Evolutionary conservation across 306 rosid genomes (phyloP), one percentile per base, ranked within the genome.

Genomic region (Pterocarpus macrocarpus): DNA sequence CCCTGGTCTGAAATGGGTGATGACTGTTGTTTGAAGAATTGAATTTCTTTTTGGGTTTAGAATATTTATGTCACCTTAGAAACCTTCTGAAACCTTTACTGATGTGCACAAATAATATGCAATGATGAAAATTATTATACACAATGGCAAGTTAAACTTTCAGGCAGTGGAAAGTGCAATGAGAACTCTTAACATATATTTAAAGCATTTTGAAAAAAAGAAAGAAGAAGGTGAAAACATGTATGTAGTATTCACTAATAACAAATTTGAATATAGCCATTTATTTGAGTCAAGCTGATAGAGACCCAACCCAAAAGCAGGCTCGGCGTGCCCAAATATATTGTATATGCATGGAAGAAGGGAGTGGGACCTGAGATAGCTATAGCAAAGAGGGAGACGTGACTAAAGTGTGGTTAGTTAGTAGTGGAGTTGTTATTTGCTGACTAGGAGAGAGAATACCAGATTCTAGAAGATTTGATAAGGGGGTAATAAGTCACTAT

Each of bases 181-280:
- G 65, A 52, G 35, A 50, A 61, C 30, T 52, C 39, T 63, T 52
- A 10, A 33, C 52, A 32, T 22, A 17, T 52, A 11, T 61, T 28
- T 39, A 36, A 10, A 50, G 2, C 45, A 55, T 53, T 30, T 52
- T 2, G 2, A 17, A 14, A 13, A 39, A 28, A 50, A 2, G 32
- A 13, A 13, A 47, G 4, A 8, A 50, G 12, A 50, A 14, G 13
- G 69, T 33, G 55, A 2, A 28, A 57, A 59, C 38, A 39, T 58
- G 55, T 77, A 39, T 55, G n/a, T 36, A 22, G 33, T 28, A 67
- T 77, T 77, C 52, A 64, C 67, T 56, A 50, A 30, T 53, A 8
- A 30, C 73, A n/a, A 32, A 30, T 36, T 72, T 72, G 11, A 28
- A 34, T 73, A 41, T 55, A 44, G 34, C 44, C 35, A 14, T 44